Conservation (phyloP, 106 monocot species). For the Gastrodia elata region DNA sequence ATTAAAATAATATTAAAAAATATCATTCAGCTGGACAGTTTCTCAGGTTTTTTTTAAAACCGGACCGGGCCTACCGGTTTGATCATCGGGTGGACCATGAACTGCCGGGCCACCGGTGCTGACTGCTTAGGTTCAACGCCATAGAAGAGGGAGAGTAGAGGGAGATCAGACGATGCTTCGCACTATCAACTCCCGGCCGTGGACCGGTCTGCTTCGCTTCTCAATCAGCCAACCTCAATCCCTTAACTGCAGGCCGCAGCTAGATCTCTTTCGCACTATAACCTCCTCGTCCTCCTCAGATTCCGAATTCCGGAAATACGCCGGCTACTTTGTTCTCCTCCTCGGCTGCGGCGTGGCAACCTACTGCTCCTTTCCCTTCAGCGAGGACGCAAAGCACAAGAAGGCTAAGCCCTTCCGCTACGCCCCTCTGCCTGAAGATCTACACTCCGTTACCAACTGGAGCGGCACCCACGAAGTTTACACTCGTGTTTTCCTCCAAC, state of each 20-base stretch:
- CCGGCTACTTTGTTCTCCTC: constrained; percentile 69
- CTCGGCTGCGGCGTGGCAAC: constrained; percentile 75
- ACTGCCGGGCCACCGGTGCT: no score
- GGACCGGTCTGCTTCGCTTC: not conserved
- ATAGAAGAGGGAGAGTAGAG: constrained; percentile 5
- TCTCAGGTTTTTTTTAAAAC: no score
- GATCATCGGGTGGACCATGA: no score
- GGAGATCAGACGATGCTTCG: not conserved
- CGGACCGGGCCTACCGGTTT: no score
- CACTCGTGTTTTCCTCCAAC: constrained; percentile 79
- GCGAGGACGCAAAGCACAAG: constrained; percentile 71
- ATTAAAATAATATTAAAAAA: no score
- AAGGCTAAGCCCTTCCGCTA: constrained; percentile 84
- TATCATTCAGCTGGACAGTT: no score
- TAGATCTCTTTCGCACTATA: constrained; percentile 21
- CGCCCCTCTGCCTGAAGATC: constrained; percentile 90
- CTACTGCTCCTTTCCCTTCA: constrained; percentile 83
- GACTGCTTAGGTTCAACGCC: not conserved
- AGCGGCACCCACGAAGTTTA: constrained; percentile 90
- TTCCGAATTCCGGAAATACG: constrained; percentile 68
- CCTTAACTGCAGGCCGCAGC: constrained; percentile 9
- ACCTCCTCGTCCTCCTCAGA: constrained; percentile 41
- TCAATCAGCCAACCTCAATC: not conserved
- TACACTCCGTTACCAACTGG: constrained; percentile 92
- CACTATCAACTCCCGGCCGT: not conserved